Conservation (phyloP, 768 basidiomycete genomes). For the Inosperma sp. region DNA sequence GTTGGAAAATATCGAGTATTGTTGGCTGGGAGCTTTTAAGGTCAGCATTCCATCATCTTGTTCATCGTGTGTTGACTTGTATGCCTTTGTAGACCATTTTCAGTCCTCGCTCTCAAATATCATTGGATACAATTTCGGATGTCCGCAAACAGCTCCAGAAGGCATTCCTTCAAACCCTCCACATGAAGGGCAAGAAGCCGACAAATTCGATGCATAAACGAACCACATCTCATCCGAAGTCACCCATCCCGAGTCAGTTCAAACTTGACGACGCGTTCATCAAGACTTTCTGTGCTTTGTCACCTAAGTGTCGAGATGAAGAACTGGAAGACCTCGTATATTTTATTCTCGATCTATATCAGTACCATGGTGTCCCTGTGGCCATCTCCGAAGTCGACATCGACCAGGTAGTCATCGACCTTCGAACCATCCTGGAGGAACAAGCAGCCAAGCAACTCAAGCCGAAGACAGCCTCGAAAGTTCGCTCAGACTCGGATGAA, state of each 20-base stretch:
- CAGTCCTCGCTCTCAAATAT: conserved; percentile 40
- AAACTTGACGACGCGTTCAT: conserved; percentile 72
- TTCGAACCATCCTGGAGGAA: conserved; percentile 74
- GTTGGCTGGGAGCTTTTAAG: conserved; percentile 98
- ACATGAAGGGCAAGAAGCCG: conserved; percentile 58
- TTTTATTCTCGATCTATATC: conserved; percentile 90
- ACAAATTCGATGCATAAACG: conserved; percentile 34
- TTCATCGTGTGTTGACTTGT: conserved; percentile 1
- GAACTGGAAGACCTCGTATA: conserved; percentile 94
- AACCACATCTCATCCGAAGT: conserved; percentile 29
- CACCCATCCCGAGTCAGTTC: conserved; percentile 39
- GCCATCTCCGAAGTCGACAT: conserved; percentile 90
- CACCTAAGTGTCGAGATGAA: conserved; percentile 81
- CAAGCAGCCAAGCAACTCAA: conserved; percentile 42
- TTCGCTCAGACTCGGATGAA: conserved; percentile 38
- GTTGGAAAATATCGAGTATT: conserved; percentile 84
- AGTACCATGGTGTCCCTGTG: conserved; percentile 86
- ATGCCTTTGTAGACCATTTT: conserved; percentile 51
- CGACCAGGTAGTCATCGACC: conserved; percentile 83
- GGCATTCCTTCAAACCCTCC: conserved; percentile 64
- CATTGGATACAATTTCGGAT: conserved; percentile 44
- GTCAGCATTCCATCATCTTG: conserved; percentile 38
- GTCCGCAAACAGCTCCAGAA: conserved; percentile 69
- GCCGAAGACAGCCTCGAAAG: conserved; percentile 13
- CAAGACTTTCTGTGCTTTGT: conserved; percentile 79